Conservation (phyloP, 257 asterid genomes). For the Capsicum baccatum region DNA sequence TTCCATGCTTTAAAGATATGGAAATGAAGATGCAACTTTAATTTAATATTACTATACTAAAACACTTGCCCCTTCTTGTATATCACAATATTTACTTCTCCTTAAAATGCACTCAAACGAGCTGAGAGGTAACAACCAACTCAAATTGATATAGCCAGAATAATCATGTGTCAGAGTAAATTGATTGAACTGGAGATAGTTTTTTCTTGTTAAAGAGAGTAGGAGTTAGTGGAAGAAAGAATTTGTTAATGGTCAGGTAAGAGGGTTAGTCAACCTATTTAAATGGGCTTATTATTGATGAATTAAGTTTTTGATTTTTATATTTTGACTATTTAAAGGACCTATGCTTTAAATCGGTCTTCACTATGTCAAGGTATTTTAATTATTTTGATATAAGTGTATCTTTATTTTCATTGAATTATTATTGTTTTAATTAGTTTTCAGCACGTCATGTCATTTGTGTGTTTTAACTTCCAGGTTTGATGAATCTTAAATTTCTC, state of each 20-base stretch:
- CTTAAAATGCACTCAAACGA: not conserved
- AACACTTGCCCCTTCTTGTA: not conserved
- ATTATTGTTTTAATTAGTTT: not conserved
- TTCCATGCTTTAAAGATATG: not conserved
- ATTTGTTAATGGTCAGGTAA: not conserved
- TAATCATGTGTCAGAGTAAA: not conserved
- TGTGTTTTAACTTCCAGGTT: constrained; percentile 52
- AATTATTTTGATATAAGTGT: not conserved
- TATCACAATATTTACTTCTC: not conserved
- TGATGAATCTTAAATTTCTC: constrained; percentile 78
- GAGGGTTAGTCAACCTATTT: not conserved
- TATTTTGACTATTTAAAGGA: not conserved
- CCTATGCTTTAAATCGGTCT: not conserved
- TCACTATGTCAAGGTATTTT: not conserved
- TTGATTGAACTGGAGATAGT: not conserved
- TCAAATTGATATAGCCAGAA: not conserved
- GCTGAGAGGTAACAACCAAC: not conserved
- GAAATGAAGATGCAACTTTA: not conserved
- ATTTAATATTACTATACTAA: not conserved
- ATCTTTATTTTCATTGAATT: not conserved
- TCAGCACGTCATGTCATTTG: not conserved
- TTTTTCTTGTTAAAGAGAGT: not conserved
- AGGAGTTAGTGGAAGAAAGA: not conserved
- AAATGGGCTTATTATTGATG: not conserved
- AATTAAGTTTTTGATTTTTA: not conserved